phyloP scores from a whole-genome alignment of 495 filamentous ascomycete species.

The Penicillium ochrochloron region DNA sequence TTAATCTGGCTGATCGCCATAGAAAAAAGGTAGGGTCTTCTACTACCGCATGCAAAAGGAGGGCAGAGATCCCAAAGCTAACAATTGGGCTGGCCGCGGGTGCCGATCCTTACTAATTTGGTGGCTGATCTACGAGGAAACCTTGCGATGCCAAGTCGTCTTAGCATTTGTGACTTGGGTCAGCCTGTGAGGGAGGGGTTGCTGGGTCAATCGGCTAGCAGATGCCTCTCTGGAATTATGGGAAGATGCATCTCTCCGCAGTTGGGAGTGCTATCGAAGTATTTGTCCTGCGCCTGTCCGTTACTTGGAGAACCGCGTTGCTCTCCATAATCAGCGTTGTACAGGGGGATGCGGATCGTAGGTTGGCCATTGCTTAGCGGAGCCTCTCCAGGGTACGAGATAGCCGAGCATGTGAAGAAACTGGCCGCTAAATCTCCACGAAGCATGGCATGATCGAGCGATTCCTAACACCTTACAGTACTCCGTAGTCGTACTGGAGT shows the following conservation, averaged over 20 bases:
- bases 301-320: not conserved
- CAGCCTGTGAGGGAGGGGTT: slow-evolving; percentile 17
- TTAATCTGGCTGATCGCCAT: not conserved
- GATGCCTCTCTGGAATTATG: not conserved
- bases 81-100: slow-evolving; percentile 6
- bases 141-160: slow-evolving; percentile 28
- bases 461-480: not conserved
- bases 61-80: slow-evolving; percentile 14
- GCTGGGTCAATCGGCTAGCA: slow-evolving; percentile 5
- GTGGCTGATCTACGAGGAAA: slow-evolving; percentile 26
- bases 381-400: slow-evolving; percentile 25
- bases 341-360: slow-evolving; percentile 22
- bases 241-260: not conserved
- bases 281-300: not conserved
- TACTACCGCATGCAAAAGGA: slow-evolving; percentile 12
- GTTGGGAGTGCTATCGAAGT: not conserved
- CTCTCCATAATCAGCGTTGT: not conserved
- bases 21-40: slow-evolving; percentile 3
- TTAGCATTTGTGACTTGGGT: slow-evolving; percentile 2
- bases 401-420: slow-evolving; percentile 38
- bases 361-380: slow-evolving; percentile 25
- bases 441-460: not conserved
- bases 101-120: slow-evolving; percentile 22
- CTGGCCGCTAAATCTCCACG: slow-evolving; percentile 1
- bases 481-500: not conserved